phyloP scores from a whole-genome alignment of 305 asterid genomes.

The Salvia sclarea region DNA sequence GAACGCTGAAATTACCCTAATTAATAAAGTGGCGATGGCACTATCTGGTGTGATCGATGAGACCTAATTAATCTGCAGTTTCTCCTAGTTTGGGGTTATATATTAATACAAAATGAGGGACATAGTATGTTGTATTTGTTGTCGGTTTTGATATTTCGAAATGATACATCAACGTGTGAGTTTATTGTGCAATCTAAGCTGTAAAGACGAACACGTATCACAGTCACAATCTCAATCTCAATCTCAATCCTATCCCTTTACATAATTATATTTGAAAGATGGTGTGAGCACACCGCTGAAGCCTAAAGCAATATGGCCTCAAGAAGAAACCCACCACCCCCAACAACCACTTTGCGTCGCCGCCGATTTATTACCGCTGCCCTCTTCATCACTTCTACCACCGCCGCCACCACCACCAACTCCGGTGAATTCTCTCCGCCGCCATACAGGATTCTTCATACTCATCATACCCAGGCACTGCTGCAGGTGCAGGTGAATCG shows the following conservation, averaged over 20 bases:
- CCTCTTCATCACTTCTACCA: no score
- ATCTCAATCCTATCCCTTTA: no score
- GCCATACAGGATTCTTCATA: constrained; percentile 32
- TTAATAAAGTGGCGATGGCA: no score
- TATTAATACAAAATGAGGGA: no score
- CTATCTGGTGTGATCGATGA: no score
- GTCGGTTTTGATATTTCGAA: no score
- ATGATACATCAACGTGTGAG: background rate
- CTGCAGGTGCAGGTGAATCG: constrained; percentile 20
- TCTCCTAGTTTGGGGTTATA: no score
- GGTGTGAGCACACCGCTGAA: background rate
- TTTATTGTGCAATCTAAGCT: background rate
- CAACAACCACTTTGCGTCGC: background rate
- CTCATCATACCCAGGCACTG: background rate
- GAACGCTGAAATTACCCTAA: no score
- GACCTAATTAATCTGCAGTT: no score
- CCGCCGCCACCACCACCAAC: background rate
- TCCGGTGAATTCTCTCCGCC: constrained; percentile 28
- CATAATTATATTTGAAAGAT: background rate
- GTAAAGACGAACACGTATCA: background rate
- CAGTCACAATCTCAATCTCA: no score
- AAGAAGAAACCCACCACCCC: constrained; percentile 22
- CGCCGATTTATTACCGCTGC: no score
- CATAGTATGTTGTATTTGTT: no score
- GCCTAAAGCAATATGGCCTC: constrained; percentile 16